Evolutionary conservation across 1,284 basidiomycete genomes (phyloP).

Genomic region (Peniophora sp.): DNA sequence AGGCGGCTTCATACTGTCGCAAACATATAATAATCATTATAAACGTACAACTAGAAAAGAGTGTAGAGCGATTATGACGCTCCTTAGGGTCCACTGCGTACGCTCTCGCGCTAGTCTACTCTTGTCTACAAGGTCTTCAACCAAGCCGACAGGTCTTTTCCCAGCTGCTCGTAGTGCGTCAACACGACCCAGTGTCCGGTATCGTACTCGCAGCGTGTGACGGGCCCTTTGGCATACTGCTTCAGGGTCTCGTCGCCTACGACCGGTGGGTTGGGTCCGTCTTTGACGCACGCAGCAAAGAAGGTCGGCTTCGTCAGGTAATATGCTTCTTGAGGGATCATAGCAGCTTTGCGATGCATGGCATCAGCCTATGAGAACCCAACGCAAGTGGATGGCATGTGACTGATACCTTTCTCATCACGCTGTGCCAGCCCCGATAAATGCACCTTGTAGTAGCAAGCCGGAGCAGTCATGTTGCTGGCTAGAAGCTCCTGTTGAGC

Average conservation of each 20-base stretch:
- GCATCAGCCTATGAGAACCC: neutral
- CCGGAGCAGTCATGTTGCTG: conserved; percentile 14
- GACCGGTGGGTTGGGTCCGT: conserved; percentile 14
- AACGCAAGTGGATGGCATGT: too few species aligned
- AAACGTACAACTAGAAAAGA: too few species aligned
- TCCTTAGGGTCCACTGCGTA: conserved; percentile 12
- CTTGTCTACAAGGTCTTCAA: too few species aligned
- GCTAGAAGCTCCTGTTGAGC: conserved; percentile 7
- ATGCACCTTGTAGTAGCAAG: conserved; percentile 22
- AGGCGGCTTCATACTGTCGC: neutral
- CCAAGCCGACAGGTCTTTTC: neutral
- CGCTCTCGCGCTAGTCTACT: too few species aligned
- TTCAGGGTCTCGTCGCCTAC: conserved; percentile 11
- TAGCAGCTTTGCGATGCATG: conserved; percentile 6
- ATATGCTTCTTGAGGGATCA: conserved; percentile 9
- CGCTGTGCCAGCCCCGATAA: conserved; percentile 13
- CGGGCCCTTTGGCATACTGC: conserved; percentile 8
- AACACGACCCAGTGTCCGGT: conserved; percentile 25
- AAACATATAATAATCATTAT: neutral
- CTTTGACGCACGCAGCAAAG: conserved; percentile 16
- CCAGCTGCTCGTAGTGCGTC: conserved; percentile 6
- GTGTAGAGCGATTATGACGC: conserved; percentile 19
- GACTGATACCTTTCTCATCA: conserved; percentile 16
- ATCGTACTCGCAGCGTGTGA: conserved; percentile 20
- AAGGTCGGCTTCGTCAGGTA: conserved; percentile 14